Evolutionary conservation across 257 asterid genomes (phyloP), one percentile per base, ranked within the genome.

Genomic region (Catharanthus roseus): DNA sequence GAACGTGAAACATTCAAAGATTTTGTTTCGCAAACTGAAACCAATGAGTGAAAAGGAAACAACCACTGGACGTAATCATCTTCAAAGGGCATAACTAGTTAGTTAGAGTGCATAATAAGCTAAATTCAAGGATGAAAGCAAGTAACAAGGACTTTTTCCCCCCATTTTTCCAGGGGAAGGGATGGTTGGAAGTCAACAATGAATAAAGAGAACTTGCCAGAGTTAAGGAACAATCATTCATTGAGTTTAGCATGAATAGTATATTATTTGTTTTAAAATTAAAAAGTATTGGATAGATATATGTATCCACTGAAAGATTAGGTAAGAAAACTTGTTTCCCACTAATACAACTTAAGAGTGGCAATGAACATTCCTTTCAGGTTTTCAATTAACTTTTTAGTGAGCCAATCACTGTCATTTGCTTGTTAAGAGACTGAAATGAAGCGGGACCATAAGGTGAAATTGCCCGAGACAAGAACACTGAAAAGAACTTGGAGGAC

Each of bases 381-480:
- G 50, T 58, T 13, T 16, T 60, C 42, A 60, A 31, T 23, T 15
- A 31, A 49, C 55, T 18, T 16, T 18, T 16, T 26, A 1, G 34
- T 56, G 5, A 21, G 57, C 74, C 50, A 31, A 64, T 47, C 26
- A 18, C 6, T 15, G 28, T 21, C 53, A 60, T 0, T 9, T 11
- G 65, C 39, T 41, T 29, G 1, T 15, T 36, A n/a, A 9, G 11
- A 16, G 12, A 60, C 41, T 31, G 41, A 28, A 44, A 73, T 38
- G 0, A 31, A 61, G 23, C 12, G 51, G 34, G 16, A 68, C 56
- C 44, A 50, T 26, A 9, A 39, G 45, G 41, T 33, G 21, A n/a
- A 6, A 60, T 68, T 41, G 51, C 13, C 51, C 54, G 38, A 51
- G 55, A 60, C 69, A 28, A 65, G 66, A 23, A 67, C 3, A 31